These are phyloP conservation scores for Marchantia polymorpha DNA, from an alignment of 225 moss, liverwort and hornwort species.

Conservation along the genomic window DNA sequence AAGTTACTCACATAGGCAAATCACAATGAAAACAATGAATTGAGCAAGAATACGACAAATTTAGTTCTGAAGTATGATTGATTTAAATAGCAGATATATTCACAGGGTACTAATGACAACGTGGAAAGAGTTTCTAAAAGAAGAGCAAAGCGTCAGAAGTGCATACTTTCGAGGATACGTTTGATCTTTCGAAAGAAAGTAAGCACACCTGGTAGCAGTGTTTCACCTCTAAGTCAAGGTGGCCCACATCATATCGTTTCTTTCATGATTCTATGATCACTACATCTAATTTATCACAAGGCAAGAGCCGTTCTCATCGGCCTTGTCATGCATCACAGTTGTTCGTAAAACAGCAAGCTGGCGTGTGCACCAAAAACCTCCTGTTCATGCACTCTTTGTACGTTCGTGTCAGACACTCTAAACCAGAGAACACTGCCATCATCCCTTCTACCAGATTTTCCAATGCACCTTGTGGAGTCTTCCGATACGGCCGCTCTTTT, in stretches of 20 bases:
- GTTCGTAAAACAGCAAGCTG: constrained; percentile 82
- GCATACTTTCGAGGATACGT: background rate
- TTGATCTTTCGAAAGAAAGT: background rate
- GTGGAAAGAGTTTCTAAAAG: background rate
- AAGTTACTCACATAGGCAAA: background rate
- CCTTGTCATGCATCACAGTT: constrained; percentile 15
- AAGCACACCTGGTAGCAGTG: background rate
- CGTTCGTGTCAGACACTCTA: constrained; percentile 76
- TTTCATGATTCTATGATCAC: background rate
- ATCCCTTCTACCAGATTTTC: constrained; percentile 18
- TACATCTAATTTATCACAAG: background rate
- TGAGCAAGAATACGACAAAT: background rate
- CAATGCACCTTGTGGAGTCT: background rate
- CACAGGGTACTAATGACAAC: background rate
- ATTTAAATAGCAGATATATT: background rate
- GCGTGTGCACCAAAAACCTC: constrained; percentile 75
- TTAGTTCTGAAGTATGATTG: background rate
- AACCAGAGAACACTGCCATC: constrained; percentile 58
- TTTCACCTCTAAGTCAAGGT: background rate
- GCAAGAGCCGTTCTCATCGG: background rate
- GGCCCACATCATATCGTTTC: background rate
- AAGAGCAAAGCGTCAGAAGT: background rate
- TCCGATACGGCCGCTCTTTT: constrained; percentile 9
- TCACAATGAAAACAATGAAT: background rate
- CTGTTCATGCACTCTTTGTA: constrained; percentile 66